A percentile compares a stretch with the other conserved stretches of the same genome.
phyloP scores from a whole-genome alignment of 495 filamentous ascomycete genomes.

The Penicillium longicatenatum region DNA sequence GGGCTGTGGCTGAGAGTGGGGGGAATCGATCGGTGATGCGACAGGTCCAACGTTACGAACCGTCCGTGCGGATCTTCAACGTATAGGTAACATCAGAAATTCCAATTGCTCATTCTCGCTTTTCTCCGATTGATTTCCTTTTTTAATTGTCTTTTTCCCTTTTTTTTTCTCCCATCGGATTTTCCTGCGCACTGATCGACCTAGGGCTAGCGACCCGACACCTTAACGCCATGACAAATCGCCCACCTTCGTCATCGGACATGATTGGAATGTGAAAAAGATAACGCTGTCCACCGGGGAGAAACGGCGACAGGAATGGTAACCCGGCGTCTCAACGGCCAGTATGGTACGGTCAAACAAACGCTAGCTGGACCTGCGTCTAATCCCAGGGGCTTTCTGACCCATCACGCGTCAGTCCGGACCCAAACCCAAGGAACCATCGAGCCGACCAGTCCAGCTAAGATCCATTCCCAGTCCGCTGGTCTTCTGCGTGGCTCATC shows the following conservation, averaged over 20 bases:
- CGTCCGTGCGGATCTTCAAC: conserved; percentile 12
- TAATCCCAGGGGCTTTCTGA: conserved; percentile 29
- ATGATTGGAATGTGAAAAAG: conserved; percentile 22
- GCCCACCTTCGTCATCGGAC: conserved; percentile 15
- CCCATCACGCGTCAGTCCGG: conserved; percentile 40
- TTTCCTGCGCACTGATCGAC: not conserved
- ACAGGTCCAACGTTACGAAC: conserved; percentile 20
- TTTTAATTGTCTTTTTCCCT: not conserved
- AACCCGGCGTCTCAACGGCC: not conserved
- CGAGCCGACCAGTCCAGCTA: not conserved
- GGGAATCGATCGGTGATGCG: conserved; percentile 16
- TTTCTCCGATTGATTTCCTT: conserved; percentile 3
- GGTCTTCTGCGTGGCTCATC: conserved; percentile 15
- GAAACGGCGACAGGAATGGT: not conserved
- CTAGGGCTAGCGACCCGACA: conserved; percentile 3
- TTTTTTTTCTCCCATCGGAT: conserved; percentile 5
- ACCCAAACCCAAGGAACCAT: conserved; percentile 15
- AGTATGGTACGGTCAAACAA: not conserved
- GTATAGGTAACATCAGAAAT: conserved; percentile 18
- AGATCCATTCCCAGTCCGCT: not conserved
- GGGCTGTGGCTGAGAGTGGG: conserved; percentile 5
- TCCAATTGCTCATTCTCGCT: conserved; percentile 22
- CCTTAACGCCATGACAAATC: conserved; percentile 16
- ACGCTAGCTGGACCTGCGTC: conserved; percentile 21
- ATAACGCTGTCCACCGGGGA: not conserved